Conservation (phyloP, 441 rosid species). For the California macrophylla region DNA sequence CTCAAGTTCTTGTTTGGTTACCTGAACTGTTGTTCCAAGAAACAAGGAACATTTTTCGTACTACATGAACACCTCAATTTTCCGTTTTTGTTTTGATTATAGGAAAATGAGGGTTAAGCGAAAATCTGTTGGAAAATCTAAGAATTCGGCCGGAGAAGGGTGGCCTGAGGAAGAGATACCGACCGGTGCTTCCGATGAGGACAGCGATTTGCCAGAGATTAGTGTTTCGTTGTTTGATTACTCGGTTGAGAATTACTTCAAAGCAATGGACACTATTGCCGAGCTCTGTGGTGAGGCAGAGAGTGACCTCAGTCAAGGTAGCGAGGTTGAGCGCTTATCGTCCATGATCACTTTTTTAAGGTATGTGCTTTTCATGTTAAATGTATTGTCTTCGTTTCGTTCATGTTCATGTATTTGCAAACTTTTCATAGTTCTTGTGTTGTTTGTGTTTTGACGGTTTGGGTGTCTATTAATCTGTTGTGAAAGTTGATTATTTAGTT, state of each 20-base stretch:
- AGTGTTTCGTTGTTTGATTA: constrained; percentile 50
- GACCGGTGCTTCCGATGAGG: neutral
- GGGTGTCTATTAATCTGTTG: neutral
- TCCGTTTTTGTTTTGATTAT: neutral
- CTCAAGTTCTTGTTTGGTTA: neutral
- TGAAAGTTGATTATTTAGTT: neutral
- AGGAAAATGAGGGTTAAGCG: neutral
- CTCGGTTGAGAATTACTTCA: constrained; percentile 53
- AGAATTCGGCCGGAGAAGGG: too few relatives aligned
- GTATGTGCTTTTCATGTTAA: constrained; percentile 25
- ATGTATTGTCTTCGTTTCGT: neutral
- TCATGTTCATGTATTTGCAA: neutral
- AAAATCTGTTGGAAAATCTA: neutral
- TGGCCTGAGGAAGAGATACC: constrained; percentile 1
- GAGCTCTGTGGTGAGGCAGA: constrained; percentile 45
- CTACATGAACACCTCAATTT: neutral
- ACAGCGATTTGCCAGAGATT: constrained; percentile 15
- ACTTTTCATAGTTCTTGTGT: neutral
- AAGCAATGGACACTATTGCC: constrained; percentile 40
- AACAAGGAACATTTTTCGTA: too few relatives aligned
- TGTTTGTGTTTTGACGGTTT: neutral
- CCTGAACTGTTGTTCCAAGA: neutral
- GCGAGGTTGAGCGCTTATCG: constrained; percentile 31
- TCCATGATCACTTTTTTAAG: constrained; percentile 56
- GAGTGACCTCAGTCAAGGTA: constrained; percentile 24